These are phyloP conservation scores for Hypoxylon sp. DNA, from an alignment of 2,329 filamentous ascomycete genomes.

Conservation along the genomic window DNA sequence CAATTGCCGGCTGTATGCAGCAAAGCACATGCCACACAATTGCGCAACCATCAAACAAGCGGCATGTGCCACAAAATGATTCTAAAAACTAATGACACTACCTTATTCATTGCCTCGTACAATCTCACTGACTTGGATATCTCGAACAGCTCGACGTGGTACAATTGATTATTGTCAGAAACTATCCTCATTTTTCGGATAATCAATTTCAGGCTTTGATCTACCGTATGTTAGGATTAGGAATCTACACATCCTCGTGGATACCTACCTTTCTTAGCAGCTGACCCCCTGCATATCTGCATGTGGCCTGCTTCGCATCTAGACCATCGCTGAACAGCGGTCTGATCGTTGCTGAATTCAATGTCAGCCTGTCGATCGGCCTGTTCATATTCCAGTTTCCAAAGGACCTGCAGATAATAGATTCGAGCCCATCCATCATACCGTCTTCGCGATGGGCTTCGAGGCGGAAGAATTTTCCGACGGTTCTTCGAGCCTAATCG, in stretches of 20 bases:
- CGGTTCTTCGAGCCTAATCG: slow-evolving; percentile 55
- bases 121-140: slow-evolving; percentile 22
- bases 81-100: slow-evolving; percentile 21
- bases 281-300: slow-evolving; percentile 36
- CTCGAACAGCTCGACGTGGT: slow-evolving; percentile 27
- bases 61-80: slow-evolving; percentile 38
- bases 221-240: slow-evolving; percentile 1
- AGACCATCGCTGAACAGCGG: slow-evolving; percentile 42
- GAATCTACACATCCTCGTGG: slow-evolving; percentile 22
- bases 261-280: slow-evolving; percentile 42
- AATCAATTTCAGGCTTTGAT: slow-evolving; percentile 4
- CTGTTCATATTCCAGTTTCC: slow-evolving; percentile 27
- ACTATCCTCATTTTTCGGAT: slow-evolving; percentile 8
- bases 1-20: slow-evolving; percentile 40
- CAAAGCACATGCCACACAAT: slow-evolving; percentile 37
- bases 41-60: slow-evolving; percentile 23
- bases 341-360: slow-evolving; percentile 24
- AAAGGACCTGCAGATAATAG: slow-evolving; percentile 32
- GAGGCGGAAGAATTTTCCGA: slow-evolving; percentile 55
- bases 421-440: slow-evolving; percentile 27
- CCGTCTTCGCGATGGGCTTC: slow-evolving; percentile 53
- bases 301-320: slow-evolving; percentile 38
- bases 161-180: slow-evolving; percentile 12
- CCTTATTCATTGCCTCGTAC: slow-evolving; percentile 11
- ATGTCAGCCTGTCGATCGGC: slow-evolving; percentile 37